Base-by-base conservation (phyloP, 768 basidiomycete genomes). In the Roridomyces roridus region DNA sequence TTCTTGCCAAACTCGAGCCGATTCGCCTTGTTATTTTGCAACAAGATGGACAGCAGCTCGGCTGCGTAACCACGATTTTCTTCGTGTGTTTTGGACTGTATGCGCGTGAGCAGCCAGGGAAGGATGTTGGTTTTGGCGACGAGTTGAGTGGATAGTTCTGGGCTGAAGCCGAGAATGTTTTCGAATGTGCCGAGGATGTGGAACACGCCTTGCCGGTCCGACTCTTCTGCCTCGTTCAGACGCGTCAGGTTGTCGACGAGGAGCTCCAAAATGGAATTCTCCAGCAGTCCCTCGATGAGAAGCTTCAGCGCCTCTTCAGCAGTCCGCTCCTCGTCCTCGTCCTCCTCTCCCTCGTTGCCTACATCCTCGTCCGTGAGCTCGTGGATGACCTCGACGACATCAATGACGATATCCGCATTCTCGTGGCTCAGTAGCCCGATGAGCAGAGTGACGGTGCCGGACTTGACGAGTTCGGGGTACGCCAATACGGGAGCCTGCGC, bases 281-380 rank as follows among this genome's bases (percentile, higher is more conserved):
- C 88, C 29, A 94, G 77, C 76, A 98, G 70, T 46, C 80, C 82
- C 48, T 89, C 85, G 37, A 94, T 84, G 2, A 98, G 77, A 65
- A 83, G 78, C 66, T 88, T 92, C 67, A 95, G 71, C 6, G 88
- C 86, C 23, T 84, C 85, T 58, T 87, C 86, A 20, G 81, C 74
- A 25, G 78, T 79, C 56, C 85, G 84, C 51, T 83, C 80, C 29
- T 79, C 85, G 12, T 84, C 84, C 21, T 88, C 89, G 0, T 89
- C 83, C 10, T 84, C 85, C 23, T 85, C 86, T 2, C 69, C 83
- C 65, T 88, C 91, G 44, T 91, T 87, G 5, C 91, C 91, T 2
- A 93, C 92, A 65, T 98, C 96, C 72, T 98, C 97, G 63, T 99
- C 97, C 1, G 95, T 96, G 58, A 98, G 81, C 72, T 99, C 97